Percentiles rank a stretch among this genome's conserved stretches.
phyloP scores from a whole-genome alignment of 1,284 basidiomycete genomes.

The Heliocybe sulcata region DNA sequence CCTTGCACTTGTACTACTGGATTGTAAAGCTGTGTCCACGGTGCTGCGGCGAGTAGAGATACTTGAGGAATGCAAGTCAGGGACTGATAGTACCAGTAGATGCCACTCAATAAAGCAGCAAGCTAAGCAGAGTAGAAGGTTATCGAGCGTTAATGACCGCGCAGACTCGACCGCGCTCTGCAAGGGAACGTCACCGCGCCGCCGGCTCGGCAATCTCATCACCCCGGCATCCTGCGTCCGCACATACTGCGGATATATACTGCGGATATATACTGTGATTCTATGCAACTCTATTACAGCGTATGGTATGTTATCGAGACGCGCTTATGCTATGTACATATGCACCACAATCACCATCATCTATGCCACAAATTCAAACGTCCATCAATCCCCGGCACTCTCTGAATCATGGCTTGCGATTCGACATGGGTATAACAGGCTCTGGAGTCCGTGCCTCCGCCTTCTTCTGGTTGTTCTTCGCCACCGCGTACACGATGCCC shows the following conservation, averaged over 20 bases:
- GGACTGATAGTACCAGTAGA: not conserved
- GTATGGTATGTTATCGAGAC: not conserved
- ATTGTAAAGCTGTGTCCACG: not conserved
- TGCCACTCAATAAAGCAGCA: too few relatives aligned
- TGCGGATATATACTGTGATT: too few relatives aligned
- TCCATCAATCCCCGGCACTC: too few relatives aligned
- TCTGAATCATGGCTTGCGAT: constrained; percentile 24
- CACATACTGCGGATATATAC: too few relatives aligned
- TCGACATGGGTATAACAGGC: constrained; percentile 51
- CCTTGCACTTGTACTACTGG: not conserved
- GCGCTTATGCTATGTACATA: not conserved
- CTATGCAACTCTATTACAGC: not conserved
- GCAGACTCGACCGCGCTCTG: not conserved
- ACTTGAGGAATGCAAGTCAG: not conserved
- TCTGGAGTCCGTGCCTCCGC: constrained; percentile 38
- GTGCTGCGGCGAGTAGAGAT: not conserved
- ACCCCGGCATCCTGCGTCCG: not conserved
- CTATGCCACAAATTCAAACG: too few relatives aligned
- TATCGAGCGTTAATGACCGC: not conserved
- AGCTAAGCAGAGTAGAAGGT: too few relatives aligned
- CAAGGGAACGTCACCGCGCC: not conserved
- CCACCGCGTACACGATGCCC: constrained; percentile 83
- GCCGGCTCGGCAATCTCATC: not conserved
- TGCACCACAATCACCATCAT: not conserved
- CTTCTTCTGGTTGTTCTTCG: constrained; percentile 85